These are phyloP conservation scores for Sanghuangporus weigelae DNA, from an alignment of 1,284 basidiomycete species.

Conservation along the genomic window DNA sequence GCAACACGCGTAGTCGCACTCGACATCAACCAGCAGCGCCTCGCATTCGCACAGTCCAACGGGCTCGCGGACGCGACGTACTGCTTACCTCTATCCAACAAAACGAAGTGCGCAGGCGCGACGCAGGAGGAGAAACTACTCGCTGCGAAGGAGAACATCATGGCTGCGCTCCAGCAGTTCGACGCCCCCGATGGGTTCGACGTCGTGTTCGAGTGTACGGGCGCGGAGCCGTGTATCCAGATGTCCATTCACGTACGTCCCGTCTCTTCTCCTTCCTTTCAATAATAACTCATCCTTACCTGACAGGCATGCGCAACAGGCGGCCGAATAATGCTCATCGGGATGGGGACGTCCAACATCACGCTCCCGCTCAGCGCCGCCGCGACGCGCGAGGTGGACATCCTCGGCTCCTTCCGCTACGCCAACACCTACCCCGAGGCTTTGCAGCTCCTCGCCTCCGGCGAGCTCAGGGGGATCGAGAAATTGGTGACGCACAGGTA, in stretches of 20 bases:
- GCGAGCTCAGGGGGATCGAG: slow-evolving; percentile 58
- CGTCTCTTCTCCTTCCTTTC: slow-evolving; percentile 18
- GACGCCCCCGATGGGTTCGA: slow-evolving; percentile 79
- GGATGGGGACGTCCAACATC: slow-evolving; percentile 88
- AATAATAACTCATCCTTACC: neutral
- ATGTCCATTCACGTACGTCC: slow-evolving; percentile 75
- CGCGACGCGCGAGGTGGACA: slow-evolving; percentile 86
- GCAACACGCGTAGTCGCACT: slow-evolving; percentile 71
- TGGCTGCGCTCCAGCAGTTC: slow-evolving; percentile 51
- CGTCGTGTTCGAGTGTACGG: slow-evolving; percentile 91
- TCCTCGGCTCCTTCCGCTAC: slow-evolving; percentile 88
- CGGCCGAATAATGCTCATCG: slow-evolving; percentile 87
- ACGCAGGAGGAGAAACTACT: slow-evolving; percentile 62
- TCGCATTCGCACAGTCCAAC: slow-evolving; percentile 69
- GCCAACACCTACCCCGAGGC: slow-evolving; percentile 87
- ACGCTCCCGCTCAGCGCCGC: slow-evolving; percentile 80
- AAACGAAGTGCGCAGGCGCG: slow-evolving; percentile 34
- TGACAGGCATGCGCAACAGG: slow-evolving; percentile 73
- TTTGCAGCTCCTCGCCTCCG: slow-evolving; percentile 66
- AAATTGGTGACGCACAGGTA: slow-evolving; percentile 82
- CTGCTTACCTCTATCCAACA: slow-evolving; percentile 50
- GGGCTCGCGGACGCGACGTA: slow-evolving; percentile 76
- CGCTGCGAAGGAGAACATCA: slow-evolving; percentile 56
- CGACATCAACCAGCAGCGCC: slow-evolving; percentile 79
- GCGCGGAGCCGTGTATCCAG: slow-evolving; percentile 87